Evolutionary conservation across 169 alveolate species (phyloP), one percentile per base, ranked within the genome.

Genomic region (Cryptosporidium parvum): DNA sequence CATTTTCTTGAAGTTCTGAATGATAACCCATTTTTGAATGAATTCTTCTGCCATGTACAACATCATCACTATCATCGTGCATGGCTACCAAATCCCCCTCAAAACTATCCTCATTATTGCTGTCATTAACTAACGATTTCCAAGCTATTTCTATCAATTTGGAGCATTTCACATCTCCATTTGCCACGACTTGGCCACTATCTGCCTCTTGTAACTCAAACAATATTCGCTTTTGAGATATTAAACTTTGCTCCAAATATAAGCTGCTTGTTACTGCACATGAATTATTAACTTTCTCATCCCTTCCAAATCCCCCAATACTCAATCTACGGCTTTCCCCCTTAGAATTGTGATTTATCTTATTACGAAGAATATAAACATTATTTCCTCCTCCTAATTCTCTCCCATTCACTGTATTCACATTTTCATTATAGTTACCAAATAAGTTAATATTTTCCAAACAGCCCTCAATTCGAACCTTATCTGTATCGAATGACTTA

Each of bases 201-300:
- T 73, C 86, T 33, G 86, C 86, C 35, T 73, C 86, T 33, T 73
- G 86, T 23, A 73, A 39, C 58, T 73, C 86, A 58, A 73, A 73
- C 45, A 73, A 45, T 23, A 73, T 73, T 33, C 86, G 33, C 29
- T 53, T 59, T 18, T 73, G 86, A 14, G 86, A 73, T 73, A 73
- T 73, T 31, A 73, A 58, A 58, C 53, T 73, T 42, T 73, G 86
- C 14, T 73, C 86, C 33, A 73, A 59, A 52, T 73, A 73, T 42
- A 73, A 73, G 18, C 85, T 70, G 12, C 58, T 51, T 8, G 35
- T 31, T n/a, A 31, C 71, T 3, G 29, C 7, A 58, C 26, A 29
- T 9, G 44, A 53, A 21, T 56, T 45, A 1, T 44, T 37, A 3
- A n/a, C 14, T 7, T 33, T 69, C n/a, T 73, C 70, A 58, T n/a